These are phyloP conservation scores for Kazachstania africana DNA, from an alignment of 805 yeast species.

Conservation along the genomic window DNA sequence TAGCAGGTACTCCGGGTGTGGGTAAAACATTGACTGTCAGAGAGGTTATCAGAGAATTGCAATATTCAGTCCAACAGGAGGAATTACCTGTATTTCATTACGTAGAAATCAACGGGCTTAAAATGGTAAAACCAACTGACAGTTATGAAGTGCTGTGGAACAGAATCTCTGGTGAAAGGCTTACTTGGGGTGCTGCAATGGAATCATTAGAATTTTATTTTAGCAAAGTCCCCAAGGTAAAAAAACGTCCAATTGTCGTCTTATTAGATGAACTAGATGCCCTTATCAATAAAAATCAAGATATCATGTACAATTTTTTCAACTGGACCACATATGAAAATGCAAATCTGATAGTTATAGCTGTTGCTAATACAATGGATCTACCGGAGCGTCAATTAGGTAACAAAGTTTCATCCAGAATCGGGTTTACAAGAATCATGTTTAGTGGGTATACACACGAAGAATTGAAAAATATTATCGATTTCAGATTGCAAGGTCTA, in stretches of 20 bases:
- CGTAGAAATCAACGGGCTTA: constrained; percentile 85
- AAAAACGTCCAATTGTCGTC: constrained; percentile 46
- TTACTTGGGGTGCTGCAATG: constrained; percentile 54
- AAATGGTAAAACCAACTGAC: constrained; percentile 62
- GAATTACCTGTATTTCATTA: constrained; percentile 47
- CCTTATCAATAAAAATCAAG: constrained; percentile 63
- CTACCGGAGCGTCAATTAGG: constrained; percentile 80
- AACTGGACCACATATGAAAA: constrained; percentile 88
- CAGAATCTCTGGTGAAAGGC: constrained; percentile 47
- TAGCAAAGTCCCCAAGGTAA: constrained; percentile 25
- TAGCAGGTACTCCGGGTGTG: constrained; percentile 96
- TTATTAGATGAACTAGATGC: constrained; percentile 91
- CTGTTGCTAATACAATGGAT: constrained; percentile 97
- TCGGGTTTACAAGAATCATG: constrained; percentile 78
- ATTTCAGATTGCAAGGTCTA: constrained; percentile 48
- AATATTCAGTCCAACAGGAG: constrained; percentile 28
- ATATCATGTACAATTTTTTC: constrained; percentile 88
- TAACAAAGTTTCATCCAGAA: constrained; percentile 81
- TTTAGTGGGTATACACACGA: constrained; percentile 80
- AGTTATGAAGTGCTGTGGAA: constrained; percentile 82
- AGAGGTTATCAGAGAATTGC: constrained; percentile 67
- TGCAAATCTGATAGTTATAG: constrained; percentile 76
- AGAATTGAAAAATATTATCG: constrained; percentile 66
- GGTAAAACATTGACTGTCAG: constrained; percentile 92
- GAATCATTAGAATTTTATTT: constrained; percentile 63